Conservation (phyloP, 768 basidiomycete species). For the Panellus pusillus region DNA sequence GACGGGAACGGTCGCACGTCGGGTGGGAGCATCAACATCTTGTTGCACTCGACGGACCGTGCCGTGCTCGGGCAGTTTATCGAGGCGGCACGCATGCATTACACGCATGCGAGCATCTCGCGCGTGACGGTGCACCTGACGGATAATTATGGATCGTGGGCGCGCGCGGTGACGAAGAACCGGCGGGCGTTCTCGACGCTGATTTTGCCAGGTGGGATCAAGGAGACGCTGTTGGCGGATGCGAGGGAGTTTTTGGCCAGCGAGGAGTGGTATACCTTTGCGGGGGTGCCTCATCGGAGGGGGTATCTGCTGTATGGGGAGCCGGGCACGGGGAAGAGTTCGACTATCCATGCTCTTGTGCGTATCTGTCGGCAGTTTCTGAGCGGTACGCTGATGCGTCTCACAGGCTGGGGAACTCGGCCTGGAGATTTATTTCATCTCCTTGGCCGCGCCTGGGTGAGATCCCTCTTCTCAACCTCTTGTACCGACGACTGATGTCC, state of each 20-base stretch:
- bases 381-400: neutral
- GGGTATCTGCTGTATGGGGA: slow-evolving; percentile 21
- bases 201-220: slow-evolving; percentile 28
- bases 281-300: slow-evolving; percentile 33
- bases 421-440: slow-evolving; percentile 55
- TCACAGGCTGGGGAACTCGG: slow-evolving; percentile 52
- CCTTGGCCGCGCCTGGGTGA: slow-evolving; percentile 27
- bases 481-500: slow-evolving; percentile 12
- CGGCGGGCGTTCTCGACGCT: slow-evolving; percentile 30
- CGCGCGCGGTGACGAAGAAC: slow-evolving; percentile 24
- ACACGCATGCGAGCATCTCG: slow-evolving; percentile 25
- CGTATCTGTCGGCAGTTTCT: neutral
- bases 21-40: slow-evolving; percentile 20
- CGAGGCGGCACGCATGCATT: slow-evolving; percentile 27
- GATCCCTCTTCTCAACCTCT: neutral
- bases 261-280: slow-evolving; percentile 33
- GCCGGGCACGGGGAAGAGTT: slow-evolving; percentile 21
- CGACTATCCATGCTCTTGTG: slow-evolving; percentile 29
- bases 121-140: slow-evolving; percentile 26
- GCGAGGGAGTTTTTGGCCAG: slow-evolving; percentile 31
- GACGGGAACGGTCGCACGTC: slow-evolving; percentile 21
- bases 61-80: slow-evolving; percentile 25
- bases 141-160: slow-evolving; percentile 25
- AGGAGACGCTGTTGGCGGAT: slow-evolving; percentile 28
- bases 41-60: slow-evolving; percentile 28